Percentiles rank a stretch among this genome's conserved stretches.
Conservation (phyloP, 176 grass and related monocot species). For the Triticum timopheevii region DNA sequence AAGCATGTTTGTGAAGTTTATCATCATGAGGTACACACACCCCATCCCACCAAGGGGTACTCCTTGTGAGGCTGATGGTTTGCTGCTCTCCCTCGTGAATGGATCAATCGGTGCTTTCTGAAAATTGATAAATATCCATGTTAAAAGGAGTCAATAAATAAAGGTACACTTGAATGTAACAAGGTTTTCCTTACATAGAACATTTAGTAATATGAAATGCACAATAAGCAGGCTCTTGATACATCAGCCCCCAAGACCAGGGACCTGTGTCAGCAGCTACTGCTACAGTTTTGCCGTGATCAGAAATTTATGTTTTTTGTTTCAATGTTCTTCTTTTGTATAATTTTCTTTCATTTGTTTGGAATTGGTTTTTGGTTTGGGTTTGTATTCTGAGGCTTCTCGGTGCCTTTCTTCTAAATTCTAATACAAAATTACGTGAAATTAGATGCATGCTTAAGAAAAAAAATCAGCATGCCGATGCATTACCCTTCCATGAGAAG, state of each 20-base stretch:
- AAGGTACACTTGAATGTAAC: slow-evolving; percentile 9
- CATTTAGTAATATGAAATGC: slow-evolving; percentile 31
- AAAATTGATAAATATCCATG: slow-evolving; percentile 40
- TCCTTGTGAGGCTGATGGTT: slow-evolving; percentile 85
- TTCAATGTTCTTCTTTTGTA: neutral
- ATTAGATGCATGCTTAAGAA: neutral
- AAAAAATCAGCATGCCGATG: neutral
- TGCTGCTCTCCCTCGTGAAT: slow-evolving; percentile 79
- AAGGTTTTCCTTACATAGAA: slow-evolving; percentile 5
- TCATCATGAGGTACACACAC: slow-evolving; percentile 44
- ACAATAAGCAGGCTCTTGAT: neutral
- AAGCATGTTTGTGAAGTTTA: slow-evolving; percentile 7
- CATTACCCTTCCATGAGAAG: slow-evolving; percentile 95
- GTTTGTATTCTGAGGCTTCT: neutral
- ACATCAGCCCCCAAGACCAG: neutral
- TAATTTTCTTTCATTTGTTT: neutral
- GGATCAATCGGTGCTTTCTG: slow-evolving; percentile 99
- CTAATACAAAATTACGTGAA: neutral
- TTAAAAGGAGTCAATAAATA: slow-evolving; percentile 34
- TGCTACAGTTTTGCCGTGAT: neutral
- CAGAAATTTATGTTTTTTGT: neutral
- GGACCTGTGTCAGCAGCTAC: neutral
- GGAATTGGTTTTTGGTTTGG: neutral
- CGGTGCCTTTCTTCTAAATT: neutral
- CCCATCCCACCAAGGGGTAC: slow-evolving; percentile 98